These are phyloP conservation scores for Hygrocybe punicea DNA, from an alignment of 768 basidiomycete genomes.

Conservation along the genomic window DNA sequence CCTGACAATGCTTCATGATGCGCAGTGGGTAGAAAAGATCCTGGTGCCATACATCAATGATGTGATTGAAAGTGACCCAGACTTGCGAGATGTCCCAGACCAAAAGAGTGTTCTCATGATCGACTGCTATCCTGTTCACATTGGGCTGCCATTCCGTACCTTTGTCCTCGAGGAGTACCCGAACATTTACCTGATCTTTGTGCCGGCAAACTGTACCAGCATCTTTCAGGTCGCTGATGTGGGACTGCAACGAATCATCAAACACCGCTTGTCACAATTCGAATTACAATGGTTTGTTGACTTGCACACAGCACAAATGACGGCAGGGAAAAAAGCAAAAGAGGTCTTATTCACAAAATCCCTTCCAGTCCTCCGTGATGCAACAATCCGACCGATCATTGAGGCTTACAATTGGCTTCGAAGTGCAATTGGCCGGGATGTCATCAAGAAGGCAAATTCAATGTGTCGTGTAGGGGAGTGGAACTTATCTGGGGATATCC, in stretches of 20 bases:
- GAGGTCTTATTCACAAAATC: conserved; percentile 18
- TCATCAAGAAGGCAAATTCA: conserved; percentile 17
- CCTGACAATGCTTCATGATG: background rate
- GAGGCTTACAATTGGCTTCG: conserved; percentile 17
- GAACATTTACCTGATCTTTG: conserved; percentile 20
- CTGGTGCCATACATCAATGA: background rate
- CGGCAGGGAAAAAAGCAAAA: conserved; percentile 10
- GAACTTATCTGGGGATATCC: conserved; percentile 15
- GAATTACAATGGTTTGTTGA: conserved; percentile 15
- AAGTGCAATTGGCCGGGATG: conserved; percentile 8
- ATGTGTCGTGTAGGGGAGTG: conserved; percentile 14
- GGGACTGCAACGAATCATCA: conserved; percentile 27
- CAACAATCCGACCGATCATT: conserved; percentile 17
- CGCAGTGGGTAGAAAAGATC: background rate
- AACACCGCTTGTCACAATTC: conserved; percentile 21
- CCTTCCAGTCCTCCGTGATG: conserved; percentile 19
- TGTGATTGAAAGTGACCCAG: conserved; percentile 11
- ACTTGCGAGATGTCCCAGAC: conserved; percentile 6
- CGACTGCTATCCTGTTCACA: conserved; percentile 30
- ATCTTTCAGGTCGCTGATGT: conserved; percentile 31
- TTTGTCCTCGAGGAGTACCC: conserved; percentile 16
- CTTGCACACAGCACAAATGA: conserved; percentile 8
- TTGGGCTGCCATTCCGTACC: conserved; percentile 19
- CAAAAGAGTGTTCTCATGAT: conserved; percentile 22
- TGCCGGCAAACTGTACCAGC: conserved; percentile 26